Evolutionary conservation across 768 basidiomycete genomes (phyloP).

Genomic region (Suillus subalutaceus): DNA sequence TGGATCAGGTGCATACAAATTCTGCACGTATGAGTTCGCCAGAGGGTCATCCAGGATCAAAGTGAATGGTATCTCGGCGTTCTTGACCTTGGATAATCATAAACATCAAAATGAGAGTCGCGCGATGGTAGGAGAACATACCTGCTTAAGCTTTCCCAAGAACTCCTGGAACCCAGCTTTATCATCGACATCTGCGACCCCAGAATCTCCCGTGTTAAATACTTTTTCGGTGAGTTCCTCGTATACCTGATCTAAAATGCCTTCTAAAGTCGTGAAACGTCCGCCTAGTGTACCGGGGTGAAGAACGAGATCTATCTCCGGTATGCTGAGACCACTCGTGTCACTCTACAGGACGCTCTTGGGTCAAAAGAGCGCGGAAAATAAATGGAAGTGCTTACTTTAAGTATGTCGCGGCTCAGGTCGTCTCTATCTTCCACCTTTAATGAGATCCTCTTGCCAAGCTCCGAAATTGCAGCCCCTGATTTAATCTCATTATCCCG

Average conservation of each 20-base stretch:
- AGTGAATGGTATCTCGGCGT: constrained; percentile 80
- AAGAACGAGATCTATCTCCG: constrained; percentile 92
- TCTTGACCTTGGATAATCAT: constrained; percentile 61
- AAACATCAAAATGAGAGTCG: constrained; percentile 11
- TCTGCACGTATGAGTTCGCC: constrained; percentile 94
- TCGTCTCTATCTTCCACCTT: constrained; percentile 94
- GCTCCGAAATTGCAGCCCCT: constrained; percentile 82
- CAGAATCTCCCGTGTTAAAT: constrained; percentile 73
- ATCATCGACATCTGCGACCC: constrained; percentile 41
- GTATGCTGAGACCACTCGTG: constrained; percentile 85
- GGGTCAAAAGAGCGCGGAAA: background rate
- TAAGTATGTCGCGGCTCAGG: constrained; percentile 89
- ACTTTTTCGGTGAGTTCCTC: constrained; percentile 92
- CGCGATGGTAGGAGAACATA: constrained; percentile 32
- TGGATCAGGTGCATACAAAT: constrained; percentile 92
- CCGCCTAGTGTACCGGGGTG: constrained; percentile 95
- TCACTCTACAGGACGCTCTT: constrained; percentile 66
- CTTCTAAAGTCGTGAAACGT: constrained; percentile 96
- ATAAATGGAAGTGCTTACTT: constrained; percentile 51
- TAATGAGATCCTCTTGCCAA: constrained; percentile 88
- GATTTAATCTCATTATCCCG: constrained; percentile 98
- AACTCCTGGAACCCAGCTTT: constrained; percentile 73
- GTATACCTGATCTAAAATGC: constrained; percentile 90
- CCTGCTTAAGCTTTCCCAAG: constrained; percentile 74
- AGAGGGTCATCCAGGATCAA: constrained; percentile 94